phyloP scores from a whole-genome alignment of 768 basidiomycete genomes.

The Daedaleopsis sinensis region DNA sequence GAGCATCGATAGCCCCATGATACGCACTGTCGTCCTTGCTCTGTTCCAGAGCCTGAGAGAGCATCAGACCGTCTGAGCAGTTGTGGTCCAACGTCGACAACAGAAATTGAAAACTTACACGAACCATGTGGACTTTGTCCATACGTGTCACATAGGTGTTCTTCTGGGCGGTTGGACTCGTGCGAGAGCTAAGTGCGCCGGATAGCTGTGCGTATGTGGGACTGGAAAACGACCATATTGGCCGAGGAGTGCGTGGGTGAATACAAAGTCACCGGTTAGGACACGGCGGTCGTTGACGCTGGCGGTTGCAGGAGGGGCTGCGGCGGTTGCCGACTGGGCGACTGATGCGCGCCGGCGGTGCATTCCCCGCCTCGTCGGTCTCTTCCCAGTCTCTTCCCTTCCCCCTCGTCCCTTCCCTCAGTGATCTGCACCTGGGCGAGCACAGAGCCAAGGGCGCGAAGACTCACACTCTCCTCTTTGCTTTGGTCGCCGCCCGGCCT shows the following conservation, averaged over 20 bases:
- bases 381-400: not conserved
- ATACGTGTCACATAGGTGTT: not conserved
- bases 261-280: no score
- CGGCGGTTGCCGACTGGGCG: not conserved
- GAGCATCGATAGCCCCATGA: not conserved
- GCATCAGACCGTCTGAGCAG: not conserved
- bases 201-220: not conserved
- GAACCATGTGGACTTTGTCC: not conserved
- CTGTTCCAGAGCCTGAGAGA: not conserved
- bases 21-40: no score
- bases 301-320: no score
- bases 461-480: not conserved
- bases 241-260: no score
- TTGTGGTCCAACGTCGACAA: not conserved
- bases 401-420: not conserved
- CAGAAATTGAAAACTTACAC: not conserved
- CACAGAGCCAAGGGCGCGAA: not conserved
- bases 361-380: not conserved
- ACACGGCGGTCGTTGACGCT: no score
- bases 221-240: no score
- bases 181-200: not conserved
- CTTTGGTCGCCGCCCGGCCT: not conserved
- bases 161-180: not conserved
- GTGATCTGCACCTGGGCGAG: not conserved
- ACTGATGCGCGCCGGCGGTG: not conserved